Evolutionary conservation across 441 rosid genomes (phyloP), one percentile per base, ranked within the genome.

Genomic region (Breynia disticha): DNA sequence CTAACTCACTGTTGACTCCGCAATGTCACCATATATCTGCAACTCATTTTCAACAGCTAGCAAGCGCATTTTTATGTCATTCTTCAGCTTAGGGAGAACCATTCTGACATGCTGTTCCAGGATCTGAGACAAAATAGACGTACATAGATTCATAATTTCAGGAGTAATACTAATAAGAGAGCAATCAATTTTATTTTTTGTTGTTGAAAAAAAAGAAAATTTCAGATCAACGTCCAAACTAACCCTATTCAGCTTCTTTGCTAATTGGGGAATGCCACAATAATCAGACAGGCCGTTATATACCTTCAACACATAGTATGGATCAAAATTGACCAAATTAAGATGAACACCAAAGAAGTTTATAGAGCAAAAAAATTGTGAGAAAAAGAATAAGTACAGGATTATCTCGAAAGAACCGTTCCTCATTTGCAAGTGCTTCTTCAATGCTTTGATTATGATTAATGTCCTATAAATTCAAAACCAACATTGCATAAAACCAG

Each of bases 201-300:
- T 41, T n/a, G 19, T 21, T 16, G 24, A 19, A 13, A 60, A 28
- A 18, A 28, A n/a, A 22, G 20, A 16, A n/a, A 43, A 43, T 10
- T 55, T 16, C 44, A 5, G 32, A 2, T 24, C 44, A 19, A 12
- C 28, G 15, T 46, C 22, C 14, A 15, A 16, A 59, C 55, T 60
- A 52, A 80, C 90, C 84, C 76, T 82, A 67, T 83, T 80, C 65
- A 83, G 64, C 80, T 75, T 80, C 68, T 79, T 78, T 19, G 84
- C 87, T 59, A 80, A 77, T 67, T 78, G 77, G 50, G 84, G 83
- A 56, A 78, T 60, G 48, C 90, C 90, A 24, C 82, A 67, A 61
- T 62, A 79, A 68, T 83, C 79, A 35, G 78, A 35, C 19, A 83
- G 80, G 62, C 73, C 76, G 60, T 69, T 78, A 57, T 83, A 83